Base-by-base conservation (phyloP, 331 rosid species). In the Stylosanthes scabra region DNA sequence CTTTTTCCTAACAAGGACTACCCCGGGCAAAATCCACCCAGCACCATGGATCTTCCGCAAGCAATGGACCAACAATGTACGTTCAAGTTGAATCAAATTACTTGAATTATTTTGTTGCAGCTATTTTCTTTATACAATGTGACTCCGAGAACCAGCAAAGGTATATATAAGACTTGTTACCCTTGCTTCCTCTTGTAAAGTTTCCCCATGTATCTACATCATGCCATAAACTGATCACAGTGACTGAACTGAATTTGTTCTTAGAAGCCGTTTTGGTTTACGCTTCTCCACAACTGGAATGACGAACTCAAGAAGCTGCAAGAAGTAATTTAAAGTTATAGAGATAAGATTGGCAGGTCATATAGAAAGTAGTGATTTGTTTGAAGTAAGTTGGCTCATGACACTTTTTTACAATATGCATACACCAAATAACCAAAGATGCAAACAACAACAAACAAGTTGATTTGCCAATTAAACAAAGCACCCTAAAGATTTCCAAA, bases 181-280 rank as follows among this genome's bases (percentile, higher is more conserved):
- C 45, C 39, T 72, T 50, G 50, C 3, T 31, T 8, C 62, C 31
- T 47, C 10, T 62, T 29, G 51, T 15, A 59, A 66, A 12, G 61
- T 66, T 45, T 28, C 54, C 68, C 68, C 64, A 27, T 54, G 39
- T 82, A 82, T 83, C 75, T 80, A 84, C 85, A 76, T 42, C 78
- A 71, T 45, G 75, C 61, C 71, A 57, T 56, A 66, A 66, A 68
- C 52, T 58, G 46, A 68, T 37, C 63, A 80, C 71, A 70, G 15
- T 61, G 81, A 60, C 34, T 67, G 58, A 13, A 56, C 27, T 76
- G 87, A 83, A 76, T 73, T 73, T 13, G 50, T 16, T 76, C 87
- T 83, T 31, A 52, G 63, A 34, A 80, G 82, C 44, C 15, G 68
- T 34, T 5, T 81, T 3, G 77, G 80, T 76, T 55, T 76, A 3